Percentiles rank a stretch among this genome's conserved stretches.
Evolutionary conservation across 768 basidiomycete species (phyloP).

Genomic region (Hemileccinum rubropunctum): DNA sequence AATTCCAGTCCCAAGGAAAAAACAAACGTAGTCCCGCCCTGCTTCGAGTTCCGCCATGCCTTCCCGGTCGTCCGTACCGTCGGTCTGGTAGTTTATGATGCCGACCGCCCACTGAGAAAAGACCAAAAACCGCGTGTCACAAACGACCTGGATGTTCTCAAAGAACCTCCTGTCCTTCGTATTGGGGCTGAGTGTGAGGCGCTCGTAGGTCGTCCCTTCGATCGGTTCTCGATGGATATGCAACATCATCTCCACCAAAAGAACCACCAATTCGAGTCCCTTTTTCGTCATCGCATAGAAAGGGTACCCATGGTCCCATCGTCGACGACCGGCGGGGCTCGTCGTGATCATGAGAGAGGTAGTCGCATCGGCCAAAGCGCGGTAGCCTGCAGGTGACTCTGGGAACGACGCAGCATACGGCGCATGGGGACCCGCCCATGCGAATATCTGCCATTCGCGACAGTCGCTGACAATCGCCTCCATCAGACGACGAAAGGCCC

Average conservation of each 20-base stretch:
- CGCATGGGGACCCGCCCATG: conserved; percentile 23
- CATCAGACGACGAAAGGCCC: conserved; percentile 26
- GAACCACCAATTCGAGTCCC: conserved; percentile 18
- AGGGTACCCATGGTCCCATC: conserved; percentile 15
- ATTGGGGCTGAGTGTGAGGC: conserved; percentile 13
- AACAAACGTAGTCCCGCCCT: conserved; percentile 17
- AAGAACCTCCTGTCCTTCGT: conserved; percentile 14
- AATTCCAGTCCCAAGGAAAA: conserved; percentile 21
- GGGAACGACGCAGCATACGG: conserved; percentile 18
- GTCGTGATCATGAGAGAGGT: background rate
- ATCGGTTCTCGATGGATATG: conserved; percentile 14
- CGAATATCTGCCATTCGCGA: conserved; percentile 20
- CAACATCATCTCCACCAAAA: conserved; percentile 25
- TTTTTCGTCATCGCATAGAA: conserved; percentile 25
- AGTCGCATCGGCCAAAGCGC: conserved; percentile 2
- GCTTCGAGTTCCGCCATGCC: conserved; percentile 13
- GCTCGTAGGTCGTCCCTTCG: conserved; percentile 7
- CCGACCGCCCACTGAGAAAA: conserved; percentile 25
- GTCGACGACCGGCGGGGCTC: conserved; percentile 4
- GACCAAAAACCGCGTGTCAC: conserved; percentile 18
- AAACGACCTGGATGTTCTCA: conserved; percentile 11
- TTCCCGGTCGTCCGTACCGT: conserved; percentile 11
- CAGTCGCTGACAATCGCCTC: conserved; percentile 17
- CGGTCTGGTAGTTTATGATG: conserved; percentile 23
- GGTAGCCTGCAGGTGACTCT: conserved; percentile 19